These are phyloP conservation scores for Anthracocystis walkeri DNA, from an alignment of 1,284 basidiomycete genomes.

Conservation along the genomic window DNA sequence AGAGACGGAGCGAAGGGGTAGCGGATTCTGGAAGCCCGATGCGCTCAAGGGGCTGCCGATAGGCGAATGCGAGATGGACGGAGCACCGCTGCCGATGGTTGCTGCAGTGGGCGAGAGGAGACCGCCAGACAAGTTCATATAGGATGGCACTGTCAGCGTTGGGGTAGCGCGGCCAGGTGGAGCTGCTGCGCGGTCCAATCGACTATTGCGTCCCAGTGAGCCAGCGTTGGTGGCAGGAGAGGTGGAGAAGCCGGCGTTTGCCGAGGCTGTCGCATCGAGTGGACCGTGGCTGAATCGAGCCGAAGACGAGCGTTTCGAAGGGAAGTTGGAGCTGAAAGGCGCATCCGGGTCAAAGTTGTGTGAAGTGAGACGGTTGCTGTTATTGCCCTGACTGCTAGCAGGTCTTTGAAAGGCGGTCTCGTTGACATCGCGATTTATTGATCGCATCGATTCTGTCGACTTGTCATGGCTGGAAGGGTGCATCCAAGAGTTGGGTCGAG, in stretches of 20 bases:
- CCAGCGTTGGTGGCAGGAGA: slow-evolving; percentile 16
- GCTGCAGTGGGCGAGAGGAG: slow-evolving; percentile 55
- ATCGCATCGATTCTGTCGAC: slow-evolving; percentile 10
- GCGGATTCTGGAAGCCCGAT: slow-evolving; percentile 21
- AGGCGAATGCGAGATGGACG: slow-evolving; percentile 30
- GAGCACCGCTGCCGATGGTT: slow-evolving; percentile 32
- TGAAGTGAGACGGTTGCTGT: background rate
- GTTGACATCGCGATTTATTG: slow-evolving; percentile 4
- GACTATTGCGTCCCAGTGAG: slow-evolving; percentile 14
- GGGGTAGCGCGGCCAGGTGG: slow-evolving; percentile 33
- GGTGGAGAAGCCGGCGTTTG: slow-evolving; percentile 6
- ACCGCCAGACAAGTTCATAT: slow-evolving; percentile 45
- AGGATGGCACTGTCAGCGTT: slow-evolving; percentile 29
- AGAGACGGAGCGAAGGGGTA: slow-evolving; percentile 32
- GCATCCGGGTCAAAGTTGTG: slow-evolving; percentile 9
- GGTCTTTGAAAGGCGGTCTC: slow-evolving; percentile 20
- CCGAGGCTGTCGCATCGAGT: slow-evolving; percentile 7
- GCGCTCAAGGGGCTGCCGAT: slow-evolving; percentile 35
- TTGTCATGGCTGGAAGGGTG: slow-evolving; percentile 28
- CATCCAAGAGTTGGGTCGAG: slow-evolving; percentile 47
- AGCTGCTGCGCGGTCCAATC: slow-evolving; percentile 10
- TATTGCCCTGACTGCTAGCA: slow-evolving; percentile 43
- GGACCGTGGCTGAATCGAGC: slow-evolving; percentile 22
- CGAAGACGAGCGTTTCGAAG: slow-evolving; percentile 24
- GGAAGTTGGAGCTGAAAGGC: slow-evolving; percentile 6